Evolutionary conservation across 352 stramenopile species (phyloP).

Genomic region (Paralagenidium karlingii): DNA sequence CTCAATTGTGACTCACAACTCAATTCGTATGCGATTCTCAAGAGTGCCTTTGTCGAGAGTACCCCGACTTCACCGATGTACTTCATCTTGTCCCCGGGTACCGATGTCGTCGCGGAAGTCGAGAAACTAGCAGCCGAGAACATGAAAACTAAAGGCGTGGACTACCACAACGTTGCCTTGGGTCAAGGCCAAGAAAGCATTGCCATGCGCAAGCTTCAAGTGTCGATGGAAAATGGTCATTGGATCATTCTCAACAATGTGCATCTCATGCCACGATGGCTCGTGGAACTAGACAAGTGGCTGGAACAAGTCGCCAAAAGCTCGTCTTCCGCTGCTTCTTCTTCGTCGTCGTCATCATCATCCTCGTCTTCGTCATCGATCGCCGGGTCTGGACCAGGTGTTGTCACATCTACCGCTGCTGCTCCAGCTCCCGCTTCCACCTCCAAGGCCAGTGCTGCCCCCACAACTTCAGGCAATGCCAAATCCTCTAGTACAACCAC

Average conservation of each 20-base stretch:
- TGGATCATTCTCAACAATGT: conserved; percentile 95
- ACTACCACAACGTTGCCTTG: conserved; percentile 94
- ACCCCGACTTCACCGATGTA: conserved; percentile 94
- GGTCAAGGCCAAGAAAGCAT: conserved; percentile 90
- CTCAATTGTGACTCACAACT: conserved; percentile 83
- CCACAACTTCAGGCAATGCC: no score
- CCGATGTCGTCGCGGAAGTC: conserved; percentile 93
- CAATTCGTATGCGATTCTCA: conserved; percentile 91
- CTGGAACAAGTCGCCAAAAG: conserved; percentile 73
- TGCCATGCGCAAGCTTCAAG: conserved; percentile 80
- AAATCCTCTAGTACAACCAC: no score
- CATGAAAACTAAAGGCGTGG: conserved; percentile 86
- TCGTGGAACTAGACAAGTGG: conserved; percentile 87
- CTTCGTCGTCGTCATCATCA: no score
- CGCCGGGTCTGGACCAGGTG: no score
- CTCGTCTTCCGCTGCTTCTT: conserved; percentile 24
- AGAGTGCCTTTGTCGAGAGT: conserved; percentile 89
- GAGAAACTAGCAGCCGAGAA: conserved; percentile 90
- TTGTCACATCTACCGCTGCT: no score
- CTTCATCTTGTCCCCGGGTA: conserved; percentile 94
- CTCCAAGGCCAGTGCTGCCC: no score
- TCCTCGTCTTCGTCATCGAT: no score
- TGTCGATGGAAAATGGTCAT: conserved; percentile 84
- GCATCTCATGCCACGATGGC: conserved; percentile 91
- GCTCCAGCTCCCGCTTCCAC: no score